Evolutionary conservation across 2,329 filamentous ascomycete genomes (phyloP), one percentile per base, ranked within the genome.

Genomic region (Rhynchosporium graminicola): DNA sequence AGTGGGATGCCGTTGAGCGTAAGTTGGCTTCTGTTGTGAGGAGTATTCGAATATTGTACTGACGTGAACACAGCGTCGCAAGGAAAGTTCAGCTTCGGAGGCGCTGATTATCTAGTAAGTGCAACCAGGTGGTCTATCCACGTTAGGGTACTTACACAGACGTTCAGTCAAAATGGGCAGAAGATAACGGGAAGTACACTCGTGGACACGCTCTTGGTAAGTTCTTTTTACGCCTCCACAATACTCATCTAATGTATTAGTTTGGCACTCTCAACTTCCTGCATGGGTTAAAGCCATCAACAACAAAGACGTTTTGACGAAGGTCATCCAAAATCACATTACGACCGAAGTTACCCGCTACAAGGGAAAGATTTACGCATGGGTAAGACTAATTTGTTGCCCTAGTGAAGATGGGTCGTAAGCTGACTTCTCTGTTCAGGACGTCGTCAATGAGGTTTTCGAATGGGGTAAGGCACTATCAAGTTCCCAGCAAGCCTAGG

Each of bases 381-480:
- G 83, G 80, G 51, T 54, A 54, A n/a, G 46, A 40, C 36, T 26
- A 3, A 4, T 46, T 8, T 10, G 9, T 20, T 20, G 9, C 4
- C 4, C 20, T 28, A 28, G 7, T 5, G n/a, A 46, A 46, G 13
- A n/a, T 10, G 42, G 13, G 13, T n/a, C 13, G n/a, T n/a, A 20
- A 8, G 20, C 43, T 46, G 43, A 46, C 20, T 20, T 6, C 10
- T 5, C 20, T 6, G 15, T 20, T 4, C 9, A 82, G 80, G 85
- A 88, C 67, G 86, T 88, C 31, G 79, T 85, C 62, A 88, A 88
- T 74, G 85, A 88, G 59, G 62, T 83, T 87, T 88, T 60, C 72
- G 20, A 20, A 20, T 20, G 20, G 20, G 20, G 20, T 20, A 20
- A 20, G 20, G 20, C 20, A 20, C 20, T 20, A 20, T 20, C 20